Conservation (phyloP, 1,139 yeast genomes). For the Cylindricascospora bacillispora region DNA sequence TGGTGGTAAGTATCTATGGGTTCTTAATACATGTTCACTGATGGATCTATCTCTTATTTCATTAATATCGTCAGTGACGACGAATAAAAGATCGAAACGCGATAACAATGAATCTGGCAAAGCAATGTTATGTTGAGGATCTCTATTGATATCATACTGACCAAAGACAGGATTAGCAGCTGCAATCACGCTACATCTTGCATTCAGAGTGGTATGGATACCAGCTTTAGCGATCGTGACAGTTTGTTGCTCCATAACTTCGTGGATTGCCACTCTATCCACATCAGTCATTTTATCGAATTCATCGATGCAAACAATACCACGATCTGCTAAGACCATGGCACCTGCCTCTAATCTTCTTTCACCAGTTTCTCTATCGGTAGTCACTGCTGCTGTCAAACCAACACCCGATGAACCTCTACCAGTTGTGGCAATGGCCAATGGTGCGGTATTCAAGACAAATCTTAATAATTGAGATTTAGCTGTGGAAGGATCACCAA, state of each 20-base stretch:
- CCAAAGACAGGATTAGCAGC: slow-evolving; percentile 99
- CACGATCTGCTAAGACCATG: slow-evolving; percentile 96
- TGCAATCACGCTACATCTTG: slow-evolving; percentile 93
- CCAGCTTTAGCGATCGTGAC: slow-evolving; percentile 98
- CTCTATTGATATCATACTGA: slow-evolving; percentile 90
- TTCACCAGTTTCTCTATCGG: slow-evolving; percentile 95
- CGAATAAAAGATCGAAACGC: slow-evolving; percentile 90
- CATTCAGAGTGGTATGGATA: slow-evolving; percentile 89
- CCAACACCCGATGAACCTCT: slow-evolving; percentile 99
- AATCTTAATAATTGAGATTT: slow-evolving; percentile 91
- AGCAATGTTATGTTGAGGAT: slow-evolving; percentile 94
- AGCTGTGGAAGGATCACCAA: slow-evolving; percentile 98
- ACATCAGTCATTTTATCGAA: slow-evolving; percentile 96
- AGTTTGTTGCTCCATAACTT: slow-evolving; percentile 99
- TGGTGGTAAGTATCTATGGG: slow-evolving; percentile 83
- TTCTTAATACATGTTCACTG: slow-evolving; percentile 88
- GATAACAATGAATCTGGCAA: slow-evolving; percentile 92
- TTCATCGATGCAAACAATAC: slow-evolving; percentile 96
- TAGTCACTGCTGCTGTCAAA: slow-evolving; percentile 96
- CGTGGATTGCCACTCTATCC: slow-evolving; percentile 97
- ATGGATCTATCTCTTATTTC: slow-evolving; percentile 75
- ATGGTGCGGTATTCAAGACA: slow-evolving; percentile 84
- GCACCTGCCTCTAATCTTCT: slow-evolving; percentile 98
- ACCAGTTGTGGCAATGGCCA: slow-evolving; percentile 98
- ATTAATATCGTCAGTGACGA: slow-evolving; percentile 90